Evolutionary conservation across 1,284 basidiomycete species (phyloP), one percentile per base, ranked within the genome.

Genomic region (Volvariella volvacea): DNA sequence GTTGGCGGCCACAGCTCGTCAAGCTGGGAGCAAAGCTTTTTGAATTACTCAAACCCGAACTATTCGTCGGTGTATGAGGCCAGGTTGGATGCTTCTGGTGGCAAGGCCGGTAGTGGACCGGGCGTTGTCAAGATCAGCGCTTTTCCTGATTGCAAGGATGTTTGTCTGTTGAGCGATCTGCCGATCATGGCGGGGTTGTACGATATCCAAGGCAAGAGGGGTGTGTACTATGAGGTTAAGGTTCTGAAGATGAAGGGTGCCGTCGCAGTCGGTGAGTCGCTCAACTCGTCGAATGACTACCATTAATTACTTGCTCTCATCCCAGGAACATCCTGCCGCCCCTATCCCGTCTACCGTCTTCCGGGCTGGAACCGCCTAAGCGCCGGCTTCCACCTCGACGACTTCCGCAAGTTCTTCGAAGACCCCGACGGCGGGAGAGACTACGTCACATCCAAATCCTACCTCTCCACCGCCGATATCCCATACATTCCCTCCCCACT

Each of bases 281-380:
- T 12, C 2, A 3, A 39, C 14, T 40, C 14, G 8, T 21, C 8
- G 7, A 15, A n/a, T 6, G 19, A 37, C 34, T 4, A 7, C 25
- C 10, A 20, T 16, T 50, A 17, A 4, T 33, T n/a, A 28, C 14
- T 22, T n/a, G n/a, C n/a, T 48, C 22, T 41, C 39, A 31, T 22
- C 30, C 22, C 45, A 84, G 82, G 83, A 3, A 80, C 75, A 4
- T 66, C 78, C n/a, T 83, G 79, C 52, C 66, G 66, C 12, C 82
- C 83, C 3, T 83, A 83, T 51, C 83, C 82, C 3, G 58, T 63
- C 0, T 81, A 73, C 63, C 71, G 82, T 17, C 67, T 83, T 32
- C 82, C 83, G n/a, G 83, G 83, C 0, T 85, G 83, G 82, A 80
- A 86, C 53, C 64, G 83, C 33, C 64, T 74, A 22, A 82, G 80